phyloP scores from a whole-genome alignment of 106 monocot species.

The Dactylorhiza incarnata region DNA sequence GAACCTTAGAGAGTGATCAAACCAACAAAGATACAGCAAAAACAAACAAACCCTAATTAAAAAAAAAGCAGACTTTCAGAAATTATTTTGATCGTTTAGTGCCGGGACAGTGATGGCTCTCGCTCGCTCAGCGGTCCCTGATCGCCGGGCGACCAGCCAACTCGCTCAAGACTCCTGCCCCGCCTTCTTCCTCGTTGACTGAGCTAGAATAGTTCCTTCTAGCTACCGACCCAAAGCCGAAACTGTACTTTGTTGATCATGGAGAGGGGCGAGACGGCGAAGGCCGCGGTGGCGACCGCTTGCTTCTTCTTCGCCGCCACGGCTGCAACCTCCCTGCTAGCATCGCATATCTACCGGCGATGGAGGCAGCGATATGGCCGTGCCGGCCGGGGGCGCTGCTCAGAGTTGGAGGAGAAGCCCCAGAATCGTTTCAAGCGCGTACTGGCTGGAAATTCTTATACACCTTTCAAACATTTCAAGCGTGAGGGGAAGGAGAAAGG shows the following conservation, averaged over 20 bases:
- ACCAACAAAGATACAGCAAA: too few species aligned
- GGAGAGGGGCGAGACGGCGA: conserved; percentile 1
- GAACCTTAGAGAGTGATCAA: too few species aligned
- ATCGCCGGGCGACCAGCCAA: too few species aligned
- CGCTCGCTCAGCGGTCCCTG: too few species aligned
- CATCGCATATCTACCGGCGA: conserved; percentile 21
- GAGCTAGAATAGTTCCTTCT: neutral
- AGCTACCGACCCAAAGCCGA: neutral
- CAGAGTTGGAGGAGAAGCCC: conserved; percentile 38
- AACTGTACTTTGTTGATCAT: conserved; percentile 2
- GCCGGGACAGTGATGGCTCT: too few species aligned
- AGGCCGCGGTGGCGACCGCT: conserved; percentile 10
- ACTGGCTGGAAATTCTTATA: conserved; percentile 48
- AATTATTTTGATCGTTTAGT: too few species aligned
- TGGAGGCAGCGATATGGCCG: neutral
- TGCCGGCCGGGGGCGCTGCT: conserved; percentile 18
- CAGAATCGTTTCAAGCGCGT: conserved; percentile 56
- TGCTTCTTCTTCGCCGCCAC: conserved; percentile 10
- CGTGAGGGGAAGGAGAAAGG: conserved; percentile 29
- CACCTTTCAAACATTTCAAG: conserved; percentile 46
- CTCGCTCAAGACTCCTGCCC: neutral
- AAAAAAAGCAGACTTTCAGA: too few species aligned
- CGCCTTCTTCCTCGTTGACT: neutral
- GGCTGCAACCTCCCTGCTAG: conserved; percentile 8
- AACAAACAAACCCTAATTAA: too few species aligned